Base-by-base conservation (phyloP, 1,284 basidiomycete species). In the Irpex sp. region DNA sequence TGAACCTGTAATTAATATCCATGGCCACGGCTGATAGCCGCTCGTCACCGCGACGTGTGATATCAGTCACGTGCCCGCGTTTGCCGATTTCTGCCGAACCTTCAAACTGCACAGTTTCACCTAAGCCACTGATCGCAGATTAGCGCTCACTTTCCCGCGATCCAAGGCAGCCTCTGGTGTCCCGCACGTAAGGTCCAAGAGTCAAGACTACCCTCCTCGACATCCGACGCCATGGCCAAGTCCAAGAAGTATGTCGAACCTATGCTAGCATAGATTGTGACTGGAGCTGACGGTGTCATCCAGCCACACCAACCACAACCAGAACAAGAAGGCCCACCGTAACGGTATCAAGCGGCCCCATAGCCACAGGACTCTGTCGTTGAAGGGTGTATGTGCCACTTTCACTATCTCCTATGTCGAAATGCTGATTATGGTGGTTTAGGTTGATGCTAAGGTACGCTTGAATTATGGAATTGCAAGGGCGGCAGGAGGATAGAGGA, bases 311-410 rank as follows among this genome's bases (percentile, higher is more conserved):
- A 92, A 91, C 79, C 94, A 96, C 85, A 96, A 96, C 85, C 94
- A 96, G 83, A 91, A 71, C 82, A 84, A 84, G 77, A 95, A 94
- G 85, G 94, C 96, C 72, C 96, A 99, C 85, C 88, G 91, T 68
- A 99, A 99, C 83, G 96, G 94, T 75, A 96, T 96, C 82, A 93
- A 90, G 80, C 86, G 82, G 76, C 88, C 91, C 61, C 80, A 83
- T 77, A 85, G 85, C 67, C 82, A 87, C 77, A 80, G 88, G 74
- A 88, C 92, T 73, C 85, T 90, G 67, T 96, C 93, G 62, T 75
- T 94, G 81, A 94, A 89, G 81, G 96, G 96, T 85, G 96, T 94
- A 82, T 68, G 90, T 88, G 6, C 36, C 10, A 45, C 12, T n/a
- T 52, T 23, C 48, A 10, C 48, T 51, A 18, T 19, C 7, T 19